Base-by-base conservation (phyloP, 108 stramenopile species). In the Nitzschia palea region DNA sequence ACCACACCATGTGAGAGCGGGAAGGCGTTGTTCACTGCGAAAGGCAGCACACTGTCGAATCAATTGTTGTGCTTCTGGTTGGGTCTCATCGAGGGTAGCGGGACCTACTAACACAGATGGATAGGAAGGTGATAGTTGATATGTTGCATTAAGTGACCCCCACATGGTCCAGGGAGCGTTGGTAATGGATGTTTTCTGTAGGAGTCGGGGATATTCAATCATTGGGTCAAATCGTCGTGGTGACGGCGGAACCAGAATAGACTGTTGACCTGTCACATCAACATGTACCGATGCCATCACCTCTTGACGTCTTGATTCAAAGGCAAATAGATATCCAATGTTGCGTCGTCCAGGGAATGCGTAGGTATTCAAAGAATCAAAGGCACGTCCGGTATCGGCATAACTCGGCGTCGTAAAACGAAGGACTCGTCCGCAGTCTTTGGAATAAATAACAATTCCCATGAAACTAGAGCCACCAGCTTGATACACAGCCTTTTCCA, bases 41-140 rank as follows among this genome's bases (percentile, higher is more conserved):
- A 97, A 97, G 22, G 81, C 75, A 0, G 90, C 87, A 65, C 83
- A 86, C 40, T 86, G 80, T 52, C 89, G 86, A 27, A 92, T 58
- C 5, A 88, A 56, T 3, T 81, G 64, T 40, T 78, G 67, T 10
- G 77, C 64, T 59, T 82, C 86, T 23, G 73, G 73, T 44, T 73
- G 78, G 37, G 65, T 73, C 55, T 70, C 84, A 55, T 77, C 69
- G 56, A 83, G 77, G 55, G 79, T 86, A 22, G 64, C 76, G 37
- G 98, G 98, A 14, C 96, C 98, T 10, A 93, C 91, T 52, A 98
- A 54, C 0, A 94, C 76, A 3, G 74, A 73, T 5, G 98, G 97
- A 77, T 98, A 98, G 0, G 93, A 80, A 4, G 71, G 52, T 78
- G 94, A 97, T 45, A 96, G 53, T 43, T 74, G 83, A 70, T 95